phyloP scores from a whole-genome alignment of 352 stramenopile genomes.

The Saprolegnia diclina region DNA sequence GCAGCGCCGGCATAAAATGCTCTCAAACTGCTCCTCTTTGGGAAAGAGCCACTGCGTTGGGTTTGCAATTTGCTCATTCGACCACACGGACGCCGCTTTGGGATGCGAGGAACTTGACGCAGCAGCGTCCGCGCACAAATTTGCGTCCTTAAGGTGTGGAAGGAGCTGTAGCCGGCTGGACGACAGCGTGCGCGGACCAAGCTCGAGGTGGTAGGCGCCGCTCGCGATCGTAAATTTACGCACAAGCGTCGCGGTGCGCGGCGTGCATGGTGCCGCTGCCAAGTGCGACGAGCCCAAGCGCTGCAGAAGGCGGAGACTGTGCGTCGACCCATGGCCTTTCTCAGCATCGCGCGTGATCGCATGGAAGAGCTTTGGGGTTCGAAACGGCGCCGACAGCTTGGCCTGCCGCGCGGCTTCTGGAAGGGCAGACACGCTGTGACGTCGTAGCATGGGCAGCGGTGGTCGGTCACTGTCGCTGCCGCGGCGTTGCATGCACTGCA shows the following conservation, averaged over 20 bases:
- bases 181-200: neutral
- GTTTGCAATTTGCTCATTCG: neutral
- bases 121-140: neutral
- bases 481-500: too few relatives aligned
- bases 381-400: too few relatives aligned
- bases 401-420: too few relatives aligned
- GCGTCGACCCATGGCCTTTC: neutral
- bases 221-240: neutral
- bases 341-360: too few relatives aligned
- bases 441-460: too few relatives aligned
- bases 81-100: slow-evolving; percentile 4
- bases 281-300: neutral
- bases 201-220: neutral
- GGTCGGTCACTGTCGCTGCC: too few relatives aligned
- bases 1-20: slow-evolving; percentile 17
- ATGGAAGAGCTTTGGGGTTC: too few relatives aligned
- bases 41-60: slow-evolving; percentile 10
- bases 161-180: neutral
- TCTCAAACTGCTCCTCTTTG: slow-evolving; percentile 9
- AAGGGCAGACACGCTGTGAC: too few relatives aligned
- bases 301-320: neutral
- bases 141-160: neutral
- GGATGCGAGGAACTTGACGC: neutral
- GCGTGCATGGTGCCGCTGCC: neutral
- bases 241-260: neutral